Percentiles rank a stretch among this genome's conserved stretches.
phyloP scores from a whole-genome alignment of 2,329 filamentous ascomycete genomes.

The Pseudocercospora cruenta region DNA sequence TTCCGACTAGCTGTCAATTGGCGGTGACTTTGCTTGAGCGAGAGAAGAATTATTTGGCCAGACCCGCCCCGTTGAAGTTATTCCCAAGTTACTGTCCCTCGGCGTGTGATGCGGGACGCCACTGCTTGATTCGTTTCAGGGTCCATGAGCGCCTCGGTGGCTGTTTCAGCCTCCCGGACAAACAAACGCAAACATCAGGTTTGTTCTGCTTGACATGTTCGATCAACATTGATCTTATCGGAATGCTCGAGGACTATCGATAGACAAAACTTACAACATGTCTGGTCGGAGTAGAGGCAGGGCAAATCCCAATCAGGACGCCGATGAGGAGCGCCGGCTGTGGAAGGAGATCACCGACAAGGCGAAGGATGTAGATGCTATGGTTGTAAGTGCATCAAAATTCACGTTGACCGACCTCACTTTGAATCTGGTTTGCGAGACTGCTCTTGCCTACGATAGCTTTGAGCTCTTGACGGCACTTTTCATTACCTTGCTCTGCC shows the following conservation, averaged over 20 bases:
- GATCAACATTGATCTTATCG: background rate
- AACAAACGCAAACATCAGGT: background rate
- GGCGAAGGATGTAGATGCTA: constrained; percentile 49
- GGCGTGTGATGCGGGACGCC: too few relatives aligned
- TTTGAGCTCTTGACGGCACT: background rate
- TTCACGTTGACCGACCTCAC: background rate
- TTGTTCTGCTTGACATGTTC: background rate
- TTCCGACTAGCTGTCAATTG: background rate
- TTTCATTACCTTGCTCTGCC: too few relatives aligned
- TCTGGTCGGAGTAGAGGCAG: constrained; percentile 50
- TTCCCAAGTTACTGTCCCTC: too few relatives aligned
- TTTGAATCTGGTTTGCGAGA: background rate
- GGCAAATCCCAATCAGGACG: constrained; percentile 52
- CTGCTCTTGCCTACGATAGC: background rate
- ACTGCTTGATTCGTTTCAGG: too few relatives aligned
- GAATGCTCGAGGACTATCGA: background rate
- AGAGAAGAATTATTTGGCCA: background rate
- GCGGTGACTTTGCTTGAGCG: background rate
- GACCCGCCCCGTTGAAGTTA: background rate
- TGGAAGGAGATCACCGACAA: constrained; percentile 54
- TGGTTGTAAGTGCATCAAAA: constrained; percentile 46
- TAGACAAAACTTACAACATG: constrained; percentile 37
- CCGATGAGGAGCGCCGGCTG: constrained; percentile 54
- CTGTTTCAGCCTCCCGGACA: background rate
- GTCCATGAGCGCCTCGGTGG: too few relatives aligned